These are phyloP conservation scores for Fusarium lateritium DNA, from an alignment of 2,329 filamentous ascomycete species.

Conservation along the genomic window DNA sequence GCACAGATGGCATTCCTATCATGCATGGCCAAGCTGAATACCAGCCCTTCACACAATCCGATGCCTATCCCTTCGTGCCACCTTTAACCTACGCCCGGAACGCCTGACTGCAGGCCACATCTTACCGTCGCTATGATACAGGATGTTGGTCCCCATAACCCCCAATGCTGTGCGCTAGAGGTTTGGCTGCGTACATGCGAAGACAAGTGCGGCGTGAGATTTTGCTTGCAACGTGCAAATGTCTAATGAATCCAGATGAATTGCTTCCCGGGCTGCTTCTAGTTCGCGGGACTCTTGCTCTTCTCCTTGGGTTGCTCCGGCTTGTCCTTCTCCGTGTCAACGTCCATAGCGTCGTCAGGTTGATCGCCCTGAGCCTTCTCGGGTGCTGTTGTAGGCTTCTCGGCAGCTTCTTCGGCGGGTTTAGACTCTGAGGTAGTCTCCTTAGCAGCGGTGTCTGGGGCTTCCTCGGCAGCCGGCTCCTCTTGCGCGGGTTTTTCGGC, in stretches of 20 bases:
- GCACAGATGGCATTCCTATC: constrained; percentile 20
- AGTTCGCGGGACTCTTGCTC: constrained; percentile 48
- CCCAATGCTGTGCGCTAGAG: not conserved
- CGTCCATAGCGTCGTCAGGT: constrained; percentile 53
- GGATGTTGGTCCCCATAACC: constrained; percentile 10
- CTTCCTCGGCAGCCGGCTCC: constrained; percentile 24
- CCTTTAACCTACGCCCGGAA: constrained; percentile 47
- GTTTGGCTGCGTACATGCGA: constrained; percentile 14
- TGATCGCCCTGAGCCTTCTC: constrained; percentile 43
- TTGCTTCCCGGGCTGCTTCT: constrained; percentile 15
- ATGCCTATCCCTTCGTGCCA: constrained; percentile 29
- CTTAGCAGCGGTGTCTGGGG: constrained; percentile 28
- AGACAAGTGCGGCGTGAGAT: constrained; percentile 28
- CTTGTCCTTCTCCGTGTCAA: constrained; percentile 53
- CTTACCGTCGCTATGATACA: constrained; percentile 39
- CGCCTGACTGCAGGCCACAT: constrained; percentile 47
- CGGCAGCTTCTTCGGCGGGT: constrained; percentile 34
- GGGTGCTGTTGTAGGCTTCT: constrained; percentile 34
- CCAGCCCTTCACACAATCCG: constrained; percentile 11
- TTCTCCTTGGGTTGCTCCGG: constrained; percentile 46
- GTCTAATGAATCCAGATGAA: constrained; percentile 21
- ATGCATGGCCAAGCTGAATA: constrained; percentile 12
- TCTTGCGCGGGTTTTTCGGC: constrained; percentile 43
- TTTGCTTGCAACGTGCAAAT: constrained; percentile 31
- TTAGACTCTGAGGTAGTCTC: constrained; percentile 35